Evolutionary conservation across 768 basidiomycete species (phyloP).

Genomic region (Termitomyces sp.): DNA sequence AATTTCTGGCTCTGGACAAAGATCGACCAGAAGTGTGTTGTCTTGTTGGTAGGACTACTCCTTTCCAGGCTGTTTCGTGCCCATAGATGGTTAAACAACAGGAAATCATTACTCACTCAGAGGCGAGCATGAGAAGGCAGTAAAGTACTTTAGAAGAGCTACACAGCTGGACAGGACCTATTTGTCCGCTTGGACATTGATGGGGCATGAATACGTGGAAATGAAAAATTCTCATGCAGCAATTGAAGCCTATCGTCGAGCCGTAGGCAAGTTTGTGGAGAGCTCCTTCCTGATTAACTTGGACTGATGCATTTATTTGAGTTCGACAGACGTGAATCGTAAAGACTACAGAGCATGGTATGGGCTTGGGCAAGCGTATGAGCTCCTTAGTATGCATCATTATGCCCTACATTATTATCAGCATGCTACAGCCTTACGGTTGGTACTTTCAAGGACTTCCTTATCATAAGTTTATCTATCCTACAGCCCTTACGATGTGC

Average conservation of each 20-base stretch:
- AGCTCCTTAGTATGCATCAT: constrained; percentile 93
- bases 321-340: constrained; percentile 75
- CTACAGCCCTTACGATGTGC: constrained; percentile 86
- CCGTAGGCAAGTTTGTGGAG: constrained; percentile 58
- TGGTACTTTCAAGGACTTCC: constrained; percentile 8
- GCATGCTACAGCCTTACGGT: constrained; percentile 90
- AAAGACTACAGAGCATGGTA: constrained; percentile 99
- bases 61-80: not conserved
- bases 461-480: constrained; percentile 2
- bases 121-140: constrained; percentile 92
- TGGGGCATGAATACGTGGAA: constrained; percentile 99
- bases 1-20: constrained; percentile 84
- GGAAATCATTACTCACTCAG: constrained; percentile 97
- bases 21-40: constrained; percentile 96
- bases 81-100: constrained; percentile 25
- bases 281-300: not conserved
- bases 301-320: not conserved
- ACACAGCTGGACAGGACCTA: constrained; percentile 95
- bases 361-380: constrained; percentile 97
- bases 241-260: constrained; percentile 94
- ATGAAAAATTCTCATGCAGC: constrained; percentile 99
- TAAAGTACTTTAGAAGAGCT: constrained; percentile 91
- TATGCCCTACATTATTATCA: constrained; percentile 97
- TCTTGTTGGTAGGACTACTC: constrained; percentile 71
- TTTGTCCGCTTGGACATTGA: constrained; percentile 95